Conservation (phyloP, 768 basidiomycete genomes). For the Amanita rimosa region DNA sequence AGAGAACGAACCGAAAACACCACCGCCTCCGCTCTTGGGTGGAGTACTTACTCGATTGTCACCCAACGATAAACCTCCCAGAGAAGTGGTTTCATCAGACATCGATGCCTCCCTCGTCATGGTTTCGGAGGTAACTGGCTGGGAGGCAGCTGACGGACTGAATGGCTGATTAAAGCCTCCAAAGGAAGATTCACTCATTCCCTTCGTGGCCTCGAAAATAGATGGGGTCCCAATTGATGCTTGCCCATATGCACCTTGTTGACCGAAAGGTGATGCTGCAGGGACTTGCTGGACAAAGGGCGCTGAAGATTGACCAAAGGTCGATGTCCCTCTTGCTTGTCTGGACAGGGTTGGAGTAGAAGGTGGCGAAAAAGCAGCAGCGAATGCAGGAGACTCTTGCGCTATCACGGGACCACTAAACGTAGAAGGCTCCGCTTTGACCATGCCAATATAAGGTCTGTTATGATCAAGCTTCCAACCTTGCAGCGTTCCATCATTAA, state of each 20-base stretch:
- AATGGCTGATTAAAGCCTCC: conserved; percentile 10
- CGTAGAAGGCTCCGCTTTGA: conserved; percentile 11
- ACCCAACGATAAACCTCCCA: conserved; percentile 26
- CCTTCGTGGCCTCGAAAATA: conserved; percentile 7
- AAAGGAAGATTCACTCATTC: conserved; percentile 11
- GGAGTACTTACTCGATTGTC: conserved; percentile 16
- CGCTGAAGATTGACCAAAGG: conserved; percentile 21
- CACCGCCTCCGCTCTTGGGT: conserved; percentile 13
- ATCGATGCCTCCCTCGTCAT: conserved; percentile 38
- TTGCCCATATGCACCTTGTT: conserved; percentile 15
- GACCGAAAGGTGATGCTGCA: conserved; percentile 4
- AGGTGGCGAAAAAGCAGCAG: conserved; percentile 5
- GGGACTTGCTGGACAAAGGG: conserved; percentile 12
- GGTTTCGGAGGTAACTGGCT: conserved; percentile 14
- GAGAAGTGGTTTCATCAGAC: conserved; percentile 27
- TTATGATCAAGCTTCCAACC: conserved; percentile 62
- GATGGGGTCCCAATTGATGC: conserved; percentile 17
- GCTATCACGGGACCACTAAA: neutral
- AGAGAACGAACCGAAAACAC: conserved; percentile 26
- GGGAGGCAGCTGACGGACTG: conserved; percentile 9
- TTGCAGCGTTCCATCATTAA: conserved; percentile 68
- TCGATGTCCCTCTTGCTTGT: conserved; percentile 9
- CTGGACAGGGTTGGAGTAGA: conserved; percentile 6
- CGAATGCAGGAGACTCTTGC: conserved; percentile 7
- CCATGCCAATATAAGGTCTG: conserved; percentile 49